Percentiles rank a stretch among this genome's conserved stretches.
Evolutionary conservation across 805 yeast species (phyloP).

Genomic region (Maudiozyma turicensis): DNA sequence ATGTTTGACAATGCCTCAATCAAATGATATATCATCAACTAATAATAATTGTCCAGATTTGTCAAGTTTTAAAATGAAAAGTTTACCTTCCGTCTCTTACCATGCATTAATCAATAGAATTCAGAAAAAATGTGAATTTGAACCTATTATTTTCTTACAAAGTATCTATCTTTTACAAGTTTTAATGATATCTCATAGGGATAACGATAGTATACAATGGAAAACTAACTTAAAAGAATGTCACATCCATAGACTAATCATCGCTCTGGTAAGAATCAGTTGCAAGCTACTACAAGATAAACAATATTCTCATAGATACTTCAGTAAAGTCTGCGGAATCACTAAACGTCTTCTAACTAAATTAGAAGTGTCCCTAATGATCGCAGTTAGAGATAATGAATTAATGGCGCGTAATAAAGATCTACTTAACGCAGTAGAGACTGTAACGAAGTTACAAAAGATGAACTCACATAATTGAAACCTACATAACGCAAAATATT

Average conservation of each 20-base stretch:
- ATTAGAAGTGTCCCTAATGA: slow-evolving; percentile 20
- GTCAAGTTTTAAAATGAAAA: slow-evolving; percentile 22
- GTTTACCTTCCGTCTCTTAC: slow-evolving; percentile 20
- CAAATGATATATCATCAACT: too few species aligned
- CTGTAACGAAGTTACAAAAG: not conserved
- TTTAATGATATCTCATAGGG: slow-evolving; percentile 11
- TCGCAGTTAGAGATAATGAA: slow-evolving; percentile 13
- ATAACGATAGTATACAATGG: slow-evolving; percentile 5
- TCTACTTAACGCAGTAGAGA: slow-evolving; percentile 6
- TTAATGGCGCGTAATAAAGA: slow-evolving; percentile 14
- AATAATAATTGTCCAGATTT: not conserved
- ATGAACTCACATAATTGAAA: too few species aligned
- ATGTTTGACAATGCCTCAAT: not conserved
- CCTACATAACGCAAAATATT: too few species aligned
- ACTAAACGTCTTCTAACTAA: slow-evolving; percentile 23
- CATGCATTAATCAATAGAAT: slow-evolving; percentile 19
- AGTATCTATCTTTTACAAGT: slow-evolving; percentile 20
- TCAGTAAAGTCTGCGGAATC: slow-evolving; percentile 40
- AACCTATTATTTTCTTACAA: slow-evolving; percentile 20
- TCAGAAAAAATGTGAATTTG: slow-evolving; percentile 24
- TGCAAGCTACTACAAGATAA: slow-evolving; percentile 41
- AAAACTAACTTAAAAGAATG: slow-evolving; percentile 27
- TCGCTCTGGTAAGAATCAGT: slow-evolving; percentile 37
- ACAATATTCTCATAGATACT: slow-evolving; percentile 36
- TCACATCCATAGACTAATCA: slow-evolving; percentile 35